phyloP scores from a whole-genome alignment of 345 rosid species.

The Alliaria petiolata region DNA sequence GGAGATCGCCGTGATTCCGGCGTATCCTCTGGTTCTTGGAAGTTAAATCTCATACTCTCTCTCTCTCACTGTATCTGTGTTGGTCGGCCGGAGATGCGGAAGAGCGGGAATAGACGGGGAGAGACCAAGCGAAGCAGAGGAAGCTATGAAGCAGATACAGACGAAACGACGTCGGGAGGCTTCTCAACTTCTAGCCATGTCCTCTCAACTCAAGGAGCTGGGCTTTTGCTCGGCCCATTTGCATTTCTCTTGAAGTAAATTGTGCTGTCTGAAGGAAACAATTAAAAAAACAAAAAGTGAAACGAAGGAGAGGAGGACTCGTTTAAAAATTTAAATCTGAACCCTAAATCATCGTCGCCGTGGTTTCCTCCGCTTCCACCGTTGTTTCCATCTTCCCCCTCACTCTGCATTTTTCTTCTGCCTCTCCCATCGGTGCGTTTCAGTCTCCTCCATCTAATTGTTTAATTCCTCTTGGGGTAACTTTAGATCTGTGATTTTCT shows the following conservation, averaged over 20 bases:
- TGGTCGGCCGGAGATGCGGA: slow-evolving; percentile 24
- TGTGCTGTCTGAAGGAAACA: neutral
- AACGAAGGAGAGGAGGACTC: neutral
- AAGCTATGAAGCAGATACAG: neutral
- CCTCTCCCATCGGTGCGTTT: slow-evolving; percentile 1
- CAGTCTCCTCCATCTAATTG: neutral
- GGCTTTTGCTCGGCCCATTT: slow-evolving; percentile 19
- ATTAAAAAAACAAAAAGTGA: neutral
- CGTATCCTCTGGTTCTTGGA: slow-evolving; percentile 38
- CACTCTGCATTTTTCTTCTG: neutral
- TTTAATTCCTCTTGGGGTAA: neutral
- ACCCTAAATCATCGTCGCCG: slow-evolving; percentile 26
- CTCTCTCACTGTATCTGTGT: neutral
- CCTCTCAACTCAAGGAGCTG: neutral
- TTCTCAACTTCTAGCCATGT: neutral
- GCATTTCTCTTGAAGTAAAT: neutral
- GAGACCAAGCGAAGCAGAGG: neutral
- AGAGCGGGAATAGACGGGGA: slow-evolving; percentile 8
- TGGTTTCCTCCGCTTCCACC: slow-evolving; percentile 22
- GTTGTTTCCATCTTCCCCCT: neutral
- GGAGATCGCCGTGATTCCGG: slow-evolving; percentile 36
- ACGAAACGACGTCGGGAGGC: neutral
- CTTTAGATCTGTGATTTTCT: neutral
- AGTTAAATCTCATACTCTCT: slow-evolving; percentile 54
- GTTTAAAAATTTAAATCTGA: neutral